Evolutionary conservation across 176 grass and related monocot genomes (phyloP), one percentile per base, ranked within the genome.

Genomic region (Triticum dicoccoides): DNA sequence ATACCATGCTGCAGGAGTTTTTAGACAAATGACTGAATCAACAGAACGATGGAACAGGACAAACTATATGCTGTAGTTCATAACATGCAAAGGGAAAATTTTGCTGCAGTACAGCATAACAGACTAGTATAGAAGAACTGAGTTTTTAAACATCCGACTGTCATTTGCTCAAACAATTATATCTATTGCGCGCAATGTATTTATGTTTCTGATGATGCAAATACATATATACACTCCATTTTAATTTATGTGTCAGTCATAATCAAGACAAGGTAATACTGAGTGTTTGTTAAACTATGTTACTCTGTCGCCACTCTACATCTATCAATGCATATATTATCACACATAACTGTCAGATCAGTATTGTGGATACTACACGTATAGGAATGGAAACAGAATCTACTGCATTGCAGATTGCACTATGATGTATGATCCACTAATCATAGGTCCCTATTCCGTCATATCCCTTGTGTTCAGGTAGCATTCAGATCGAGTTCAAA

Each of bases 1-100:
- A 92, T 18, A 99, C 14, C 12, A 77, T 86, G 66, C 90, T 91
- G 80, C 70, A 83, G 73, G 64, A 83, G 37, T 85, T 93, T 84
- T 79, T 17, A 82, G 32, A 82, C 77, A 79, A 13, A 73, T 68
- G 70, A n/a, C 56, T 68, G 88, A 82, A 79, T 29, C 32, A 58
- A 29, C 17, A 65, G 69, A 69, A 78, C 17, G 77, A 17, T 24
- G 25, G 39, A 63, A 80, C 12, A 24, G 23, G 9, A 27, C 20
- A 68, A 80, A 61, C 23, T 29, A 82, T 63, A 38, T 8, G 47
- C 6, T 11, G 30, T 9, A 72, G 21, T 74, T 61, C 18, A 47
- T 54, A 74, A 63, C 72, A 67, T 5, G 58, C 13, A 78, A 1
- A 73, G 82, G 11, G 25, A 65, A 84, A 59, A 17, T 37, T 41